Conservation (phyloP, 164 flowering plant genomes). For the Aristolochia californica region DNA sequence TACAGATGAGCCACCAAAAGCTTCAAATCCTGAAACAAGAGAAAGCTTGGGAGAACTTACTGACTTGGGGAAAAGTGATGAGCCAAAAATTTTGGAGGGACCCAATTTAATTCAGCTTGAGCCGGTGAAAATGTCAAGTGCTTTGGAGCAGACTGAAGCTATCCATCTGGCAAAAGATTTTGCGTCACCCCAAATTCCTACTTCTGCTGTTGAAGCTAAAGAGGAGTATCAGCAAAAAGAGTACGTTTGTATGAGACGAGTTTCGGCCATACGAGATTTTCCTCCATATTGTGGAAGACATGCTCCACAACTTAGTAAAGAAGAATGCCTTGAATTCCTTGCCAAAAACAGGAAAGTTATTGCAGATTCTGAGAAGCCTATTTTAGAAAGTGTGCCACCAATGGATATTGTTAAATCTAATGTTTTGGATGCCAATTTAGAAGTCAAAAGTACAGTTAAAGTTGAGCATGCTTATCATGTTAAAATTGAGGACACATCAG, state of each 20-base stretch:
- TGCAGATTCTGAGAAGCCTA: not conserved
- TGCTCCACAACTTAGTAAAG: conserved; percentile 19
- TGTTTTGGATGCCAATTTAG: not conserved
- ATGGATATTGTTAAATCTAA: not conserved
- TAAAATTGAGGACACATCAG: not conserved
- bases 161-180: not conserved
- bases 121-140: not conserved
- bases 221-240: conserved; percentile 3
- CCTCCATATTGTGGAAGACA: conserved; percentile 28
- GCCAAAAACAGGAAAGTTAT: not conserved
- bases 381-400: not conserved
- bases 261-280: conserved; percentile 24
- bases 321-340: conserved; percentile 8
- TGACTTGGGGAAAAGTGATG: not conserved
- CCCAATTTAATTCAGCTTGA: conserved; percentile 1
- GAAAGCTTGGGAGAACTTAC: not conserved
- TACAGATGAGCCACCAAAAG: too few species aligned
- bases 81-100: not conserved
- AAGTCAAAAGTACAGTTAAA: not conserved
- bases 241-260: conserved; percentile 30
- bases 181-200: not conserved
- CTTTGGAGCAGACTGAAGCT: too few species aligned
- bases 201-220: not conserved
- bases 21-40: too few species aligned
- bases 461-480: not conserved